These are phyloP conservation scores for Agrocybe praecox DNA, from an alignment of 768 basidiomycete species.

Conservation along the genomic window DNA sequence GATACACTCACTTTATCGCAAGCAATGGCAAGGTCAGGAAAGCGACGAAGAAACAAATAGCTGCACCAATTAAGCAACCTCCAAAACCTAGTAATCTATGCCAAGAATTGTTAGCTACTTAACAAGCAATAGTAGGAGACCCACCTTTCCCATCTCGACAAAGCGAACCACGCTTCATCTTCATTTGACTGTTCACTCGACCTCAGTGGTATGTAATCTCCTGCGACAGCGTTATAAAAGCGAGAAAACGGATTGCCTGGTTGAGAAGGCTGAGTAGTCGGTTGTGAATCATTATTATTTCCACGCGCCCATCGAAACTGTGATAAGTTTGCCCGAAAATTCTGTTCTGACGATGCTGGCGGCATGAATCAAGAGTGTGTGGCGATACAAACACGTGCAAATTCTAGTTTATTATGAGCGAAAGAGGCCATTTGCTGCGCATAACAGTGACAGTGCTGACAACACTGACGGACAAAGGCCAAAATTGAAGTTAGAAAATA, in stretches of 20 bases:
- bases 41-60: conserved; percentile 90
- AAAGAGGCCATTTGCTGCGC: background rate
- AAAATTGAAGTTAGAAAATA: too few species aligned
- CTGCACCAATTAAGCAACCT: conserved; percentile 86
- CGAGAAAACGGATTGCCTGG: conserved; percentile 75
- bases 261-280: conserved; percentile 33
- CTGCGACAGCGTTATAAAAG: conserved; percentile 85
- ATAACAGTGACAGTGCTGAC: background rate
- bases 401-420: conserved; percentile 1
- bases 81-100: conserved; percentile 86
- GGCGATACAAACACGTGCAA: conserved; percentile 17
- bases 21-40: conserved; percentile 78
- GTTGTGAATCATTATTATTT: conserved; percentile 68
- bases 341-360: conserved; percentile 53
- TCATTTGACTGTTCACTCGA: conserved; percentile 85
- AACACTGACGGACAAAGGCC: too few species aligned
- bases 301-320: conserved; percentile 89
- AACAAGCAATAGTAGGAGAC: conserved; percentile 2
- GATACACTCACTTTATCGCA: conserved; percentile 36
- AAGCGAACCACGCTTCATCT: conserved; percentile 93
- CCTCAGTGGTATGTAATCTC: conserved; percentile 86
- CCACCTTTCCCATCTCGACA: conserved; percentile 93
- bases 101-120: background rate
- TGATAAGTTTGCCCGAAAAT: conserved; percentile 72
- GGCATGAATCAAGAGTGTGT: conserved; percentile 20